Conservation (phyloP, 352 stramenopile genomes). For the Pythium periplocum region DNA sequence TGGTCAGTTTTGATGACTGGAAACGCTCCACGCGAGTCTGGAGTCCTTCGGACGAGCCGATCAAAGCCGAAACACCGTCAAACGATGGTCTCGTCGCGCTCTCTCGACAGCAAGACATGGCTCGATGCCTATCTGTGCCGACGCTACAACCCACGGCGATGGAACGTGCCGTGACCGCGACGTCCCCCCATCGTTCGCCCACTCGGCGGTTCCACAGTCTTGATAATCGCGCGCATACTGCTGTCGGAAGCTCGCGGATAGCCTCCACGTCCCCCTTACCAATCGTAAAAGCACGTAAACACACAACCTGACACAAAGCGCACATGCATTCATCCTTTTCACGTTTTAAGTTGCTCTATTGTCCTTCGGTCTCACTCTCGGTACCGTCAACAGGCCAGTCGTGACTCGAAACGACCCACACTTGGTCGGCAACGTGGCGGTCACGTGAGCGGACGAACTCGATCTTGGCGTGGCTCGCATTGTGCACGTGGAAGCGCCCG, state of each 20-base stretch:
- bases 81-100: slow-evolving; percentile 17
- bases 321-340: too few species aligned
- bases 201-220: background rate
- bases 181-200: slow-evolving; percentile 1
- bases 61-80: slow-evolving; percentile 26
- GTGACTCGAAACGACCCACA: slow-evolving; percentile 31
- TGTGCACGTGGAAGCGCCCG: slow-evolving; percentile 32
- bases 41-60: slow-evolving; percentile 15
- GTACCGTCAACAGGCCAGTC: slow-evolving; percentile 16
- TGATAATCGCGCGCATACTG: too few species aligned
- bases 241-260: too few species aligned
- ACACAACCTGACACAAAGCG: too few species aligned
- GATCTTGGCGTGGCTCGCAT: slow-evolving; percentile 29
- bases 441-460: slow-evolving; percentile 33
- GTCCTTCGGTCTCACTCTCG: too few species aligned
- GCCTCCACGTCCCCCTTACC: too few species aligned
- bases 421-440: slow-evolving; percentile 22
- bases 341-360: too few species aligned
- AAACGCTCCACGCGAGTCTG: slow-evolving; percentile 49
- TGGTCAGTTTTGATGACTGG: slow-evolving; percentile 43
- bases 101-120: slow-evolving; percentile 32
- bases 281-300: too few species aligned
- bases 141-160: slow-evolving; percentile 50
- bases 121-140: slow-evolving; percentile 49
- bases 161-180: slow-evolving; percentile 32